Evolutionary conservation across 78 protist species (phyloP).

Genomic region (Creolimax fragrantissima): DNA sequence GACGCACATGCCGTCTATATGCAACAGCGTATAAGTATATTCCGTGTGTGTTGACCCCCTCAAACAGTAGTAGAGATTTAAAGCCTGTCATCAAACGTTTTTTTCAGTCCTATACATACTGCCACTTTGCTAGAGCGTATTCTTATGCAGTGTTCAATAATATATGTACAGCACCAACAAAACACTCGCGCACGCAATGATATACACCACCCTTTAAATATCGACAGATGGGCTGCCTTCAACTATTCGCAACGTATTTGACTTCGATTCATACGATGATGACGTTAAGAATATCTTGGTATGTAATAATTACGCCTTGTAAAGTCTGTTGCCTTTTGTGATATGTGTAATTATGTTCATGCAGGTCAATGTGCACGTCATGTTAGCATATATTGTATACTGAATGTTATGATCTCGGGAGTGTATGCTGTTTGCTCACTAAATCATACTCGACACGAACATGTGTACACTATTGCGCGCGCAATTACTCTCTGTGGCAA

Average conservation of each 20-base stretch:
- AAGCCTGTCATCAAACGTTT: no score
- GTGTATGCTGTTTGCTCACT: no score
- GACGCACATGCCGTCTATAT: not conserved
- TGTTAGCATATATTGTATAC: no score
- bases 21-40: not conserved
- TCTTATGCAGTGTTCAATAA: not conserved
- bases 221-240: not conserved
- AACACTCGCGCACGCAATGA: not conserved
- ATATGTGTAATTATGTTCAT: no score
- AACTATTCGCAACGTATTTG: slow-evolving; percentile 38
- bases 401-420: no score
- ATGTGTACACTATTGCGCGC: no score
- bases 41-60: not conserved
- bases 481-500: not conserved
- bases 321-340: no score
- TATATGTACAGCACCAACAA: not conserved
- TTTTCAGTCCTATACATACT: no score
- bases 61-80: no score
- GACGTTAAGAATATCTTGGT: not conserved
- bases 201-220: not conserved
- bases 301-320: not conserved
- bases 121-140: not conserved
- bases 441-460: no score
- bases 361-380: no score
- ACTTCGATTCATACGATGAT: slow-evolving; percentile 43